Percentiles rank a stretch among this genome's conserved stretches.
Evolutionary conservation across 331 rosid species (phyloP).

Genomic region (Prunus yedoensis): DNA sequence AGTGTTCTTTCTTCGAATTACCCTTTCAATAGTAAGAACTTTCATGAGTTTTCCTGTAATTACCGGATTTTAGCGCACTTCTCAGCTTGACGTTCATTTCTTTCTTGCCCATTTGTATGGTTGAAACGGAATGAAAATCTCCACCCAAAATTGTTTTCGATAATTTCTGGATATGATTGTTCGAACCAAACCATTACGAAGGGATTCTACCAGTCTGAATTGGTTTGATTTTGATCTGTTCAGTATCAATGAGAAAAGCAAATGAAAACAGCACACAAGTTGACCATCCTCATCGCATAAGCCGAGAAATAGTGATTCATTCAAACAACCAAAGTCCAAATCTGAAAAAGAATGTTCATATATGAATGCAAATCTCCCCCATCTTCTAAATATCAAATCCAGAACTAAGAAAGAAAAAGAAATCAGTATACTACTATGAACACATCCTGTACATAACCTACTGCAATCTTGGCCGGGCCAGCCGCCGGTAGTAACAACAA

Average conservation of each 20-base stretch:
- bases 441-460: constrained; percentile 41
- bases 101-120: too few relatives aligned
- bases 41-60: neutral
- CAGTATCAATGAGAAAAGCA: neutral
- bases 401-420: constrained; percentile 15
- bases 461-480: constrained; percentile 16
- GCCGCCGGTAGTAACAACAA: neutral
- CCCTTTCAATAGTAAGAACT: neutral
- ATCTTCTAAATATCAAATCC: constrained; percentile 19
- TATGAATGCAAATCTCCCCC: constrained; percentile 21
- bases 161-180: neutral
- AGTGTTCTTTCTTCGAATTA: neutral
- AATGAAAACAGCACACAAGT: too few relatives aligned
- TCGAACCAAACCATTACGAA: too few relatives aligned
- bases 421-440: constrained; percentile 23
- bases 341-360: constrained; percentile 12
- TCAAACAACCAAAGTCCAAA: constrained; percentile 6
- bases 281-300: neutral
- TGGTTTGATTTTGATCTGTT: too few relatives aligned
- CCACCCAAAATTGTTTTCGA: too few relatives aligned
- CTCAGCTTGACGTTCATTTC: neutral
- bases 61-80: neutral
- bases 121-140: too few relatives aligned
- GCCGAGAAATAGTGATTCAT: neutral
- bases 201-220: too few relatives aligned